These are phyloP conservation scores for Ogataea sp. DNA, from an alignment of 805 yeast species.

Conservation along the genomic window DNA sequence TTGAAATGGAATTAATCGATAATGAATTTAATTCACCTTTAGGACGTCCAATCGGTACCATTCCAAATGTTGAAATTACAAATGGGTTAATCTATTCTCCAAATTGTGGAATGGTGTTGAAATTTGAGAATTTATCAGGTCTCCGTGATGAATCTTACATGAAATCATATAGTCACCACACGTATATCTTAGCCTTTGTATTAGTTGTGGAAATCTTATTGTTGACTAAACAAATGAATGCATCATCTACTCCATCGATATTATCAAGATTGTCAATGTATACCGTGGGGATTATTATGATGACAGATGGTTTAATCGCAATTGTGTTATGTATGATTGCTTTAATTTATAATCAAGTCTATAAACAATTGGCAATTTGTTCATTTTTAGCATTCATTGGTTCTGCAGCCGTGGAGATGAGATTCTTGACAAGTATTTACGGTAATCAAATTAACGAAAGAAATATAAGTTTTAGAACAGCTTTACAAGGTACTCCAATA, in stretches of 20 bases:
- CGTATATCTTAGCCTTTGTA: conserved; percentile 36
- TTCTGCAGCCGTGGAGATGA: conserved; percentile 67
- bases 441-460: conserved; percentile 68
- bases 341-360: conserved; percentile 45
- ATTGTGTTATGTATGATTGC: conserved; percentile 55
- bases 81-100: conserved; percentile 73
- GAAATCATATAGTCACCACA: conserved; percentile 28
- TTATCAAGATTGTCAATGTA: conserved; percentile 66
- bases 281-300: conserved; percentile 53
- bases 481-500: conserved; percentile 52
- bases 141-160: conserved; percentile 43
- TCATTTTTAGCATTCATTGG: conserved; percentile 63
- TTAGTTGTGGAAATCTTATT: conserved; percentile 47
- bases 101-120: conserved; percentile 66
- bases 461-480: conserved; percentile 56
- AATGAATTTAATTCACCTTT: conserved; percentile 62
- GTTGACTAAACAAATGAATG: conserved; percentile 61
- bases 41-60: conserved; percentile 63
- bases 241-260: conserved; percentile 71
- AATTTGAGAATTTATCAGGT: conserved; percentile 37
- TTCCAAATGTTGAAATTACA: conserved; percentile 50
- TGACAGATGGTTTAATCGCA: conserved; percentile 64
- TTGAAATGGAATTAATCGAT: conserved; percentile 56
- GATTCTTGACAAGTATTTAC: conserved; percentile 60
- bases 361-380: conserved; percentile 59